Evolutionary conservation across 371 early-diverging fungal species (phyloP).

Genomic region (Funneliformis caledonium): DNA sequence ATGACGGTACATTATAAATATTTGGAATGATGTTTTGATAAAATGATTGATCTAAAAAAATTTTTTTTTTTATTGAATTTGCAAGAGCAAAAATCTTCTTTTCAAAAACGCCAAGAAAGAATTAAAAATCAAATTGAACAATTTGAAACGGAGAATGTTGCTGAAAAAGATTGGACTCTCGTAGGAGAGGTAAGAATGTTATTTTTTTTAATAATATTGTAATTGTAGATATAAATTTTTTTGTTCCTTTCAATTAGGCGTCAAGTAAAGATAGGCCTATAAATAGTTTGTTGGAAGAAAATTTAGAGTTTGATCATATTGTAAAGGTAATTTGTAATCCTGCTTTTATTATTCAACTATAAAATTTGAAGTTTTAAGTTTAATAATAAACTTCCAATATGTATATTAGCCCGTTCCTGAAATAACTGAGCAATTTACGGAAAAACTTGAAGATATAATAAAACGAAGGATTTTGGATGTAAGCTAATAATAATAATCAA

Average conservation of each 20-base stretch:
- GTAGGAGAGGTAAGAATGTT: constrained; percentile 73
- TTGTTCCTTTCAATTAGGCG: constrained; percentile 30
- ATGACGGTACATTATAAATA: constrained; percentile 44
- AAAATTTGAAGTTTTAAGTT: not conserved
- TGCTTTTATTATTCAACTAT: not conserved
- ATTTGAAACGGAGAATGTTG: constrained; percentile 87
- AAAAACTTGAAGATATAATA: constrained; percentile 90
- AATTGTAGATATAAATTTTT: not conserved
- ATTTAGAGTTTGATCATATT: constrained; percentile 90
- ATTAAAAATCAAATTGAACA: constrained; percentile 72
- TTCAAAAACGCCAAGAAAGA: constrained; percentile 75
- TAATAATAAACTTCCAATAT: constrained; percentile 42
- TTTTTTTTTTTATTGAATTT: constrained; percentile 31
- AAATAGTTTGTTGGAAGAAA: constrained; percentile 93
- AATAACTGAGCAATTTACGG: constrained; percentile 89
- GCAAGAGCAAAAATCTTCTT: constrained; percentile 62
- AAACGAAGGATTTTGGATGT: constrained; percentile 85
- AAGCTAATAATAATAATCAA: constrained; percentile 37
- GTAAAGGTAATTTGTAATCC: constrained; percentile 56
- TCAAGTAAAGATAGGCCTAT: constrained; percentile 78
- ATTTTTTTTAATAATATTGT: not conserved
- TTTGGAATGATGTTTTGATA: constrained; percentile 40
- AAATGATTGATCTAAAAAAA: constrained; percentile 38
- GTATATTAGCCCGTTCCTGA: constrained; percentile 85
- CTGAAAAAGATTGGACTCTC: constrained; percentile 86